Evolutionary conservation across 2,329 filamentous ascomycete species (phyloP).

Genomic region (Trichoderma endophyticum): DNA sequence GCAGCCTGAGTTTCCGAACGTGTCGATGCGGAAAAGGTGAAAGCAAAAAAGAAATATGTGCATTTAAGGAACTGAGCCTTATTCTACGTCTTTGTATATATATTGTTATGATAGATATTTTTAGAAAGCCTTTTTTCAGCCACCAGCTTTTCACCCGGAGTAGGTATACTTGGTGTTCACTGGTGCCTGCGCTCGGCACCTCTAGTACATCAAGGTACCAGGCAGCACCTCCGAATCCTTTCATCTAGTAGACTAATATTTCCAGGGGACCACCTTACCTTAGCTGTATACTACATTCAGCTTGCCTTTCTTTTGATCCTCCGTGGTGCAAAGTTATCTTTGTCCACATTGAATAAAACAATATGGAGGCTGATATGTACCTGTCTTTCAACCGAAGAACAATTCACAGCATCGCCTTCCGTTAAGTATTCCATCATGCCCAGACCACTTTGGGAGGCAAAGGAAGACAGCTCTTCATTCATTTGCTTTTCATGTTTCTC

Average conservation of each 20-base stretch:
- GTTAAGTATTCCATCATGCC: neutral
- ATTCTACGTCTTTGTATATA: neutral
- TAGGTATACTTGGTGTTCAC: neutral
- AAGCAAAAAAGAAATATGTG: neutral
- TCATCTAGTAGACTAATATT: neutral
- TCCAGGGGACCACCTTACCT: neutral
- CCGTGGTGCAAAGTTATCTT: neutral
- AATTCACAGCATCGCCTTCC: neutral
- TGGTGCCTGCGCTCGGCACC: neutral
- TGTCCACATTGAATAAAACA: neutral
- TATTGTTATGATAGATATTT: neutral
- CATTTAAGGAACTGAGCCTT: neutral
- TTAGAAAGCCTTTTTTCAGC: neutral
- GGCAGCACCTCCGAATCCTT: neutral
- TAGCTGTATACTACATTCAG: neutral
- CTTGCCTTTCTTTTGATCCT: neutral
- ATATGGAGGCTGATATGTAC: no score
- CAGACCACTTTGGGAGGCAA: neutral
- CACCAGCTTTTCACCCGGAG: neutral
- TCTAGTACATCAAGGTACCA: neutral
- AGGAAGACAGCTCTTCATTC: neutral
- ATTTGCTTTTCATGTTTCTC: neutral
- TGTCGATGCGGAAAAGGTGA: neutral
- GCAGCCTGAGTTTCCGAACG: neutral
- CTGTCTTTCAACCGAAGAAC: neutral